Base-by-base conservation (phyloP, 2,329 filamentous ascomycete species). In the Ascocoryne sarcoides region DNA sequence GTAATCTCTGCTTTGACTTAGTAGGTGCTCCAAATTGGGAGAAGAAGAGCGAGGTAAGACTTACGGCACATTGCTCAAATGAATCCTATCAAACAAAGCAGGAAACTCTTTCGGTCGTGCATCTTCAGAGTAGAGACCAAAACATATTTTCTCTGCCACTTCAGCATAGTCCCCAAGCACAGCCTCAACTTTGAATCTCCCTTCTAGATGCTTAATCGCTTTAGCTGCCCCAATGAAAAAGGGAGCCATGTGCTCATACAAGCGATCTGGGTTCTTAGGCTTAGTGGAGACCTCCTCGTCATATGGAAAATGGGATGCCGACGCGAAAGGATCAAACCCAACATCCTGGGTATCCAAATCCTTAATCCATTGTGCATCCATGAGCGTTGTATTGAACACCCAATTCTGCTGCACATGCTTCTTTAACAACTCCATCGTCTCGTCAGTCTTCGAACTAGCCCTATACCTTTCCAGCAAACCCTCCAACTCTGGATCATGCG, bases 41-140 rank as follows among this genome's bases (percentile, higher is more conserved):
- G 39, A 40, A 21, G 15, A 28, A 40, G 32, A 17, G 8, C 12
- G 14, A 21, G 28, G n/a, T n/a, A n/a, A n/a, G 16, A 46, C 46
- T 39, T 36, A 51, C 44, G 46, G 44, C 34, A 46, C 37, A 30
- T 51, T 51, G 21, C 48, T 46, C 14, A 51, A 34, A 39, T 49
- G 40, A 17, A 49, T 30, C 10, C 43, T 33, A 12, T 51, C 41
- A 16, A 40, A 49, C 2, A 37, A 17, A 5, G 20, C 18, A 10
- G 44, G 46, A 17, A 51, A 49, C 4, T 32, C n/a, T 10, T 38
- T 33, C 3, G 38, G 42, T 10, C 46, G 39, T 17, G n/a, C n/a
- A n/a, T 19, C 16, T 21, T 31, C 19, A 12, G 12, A 7, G 17
- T 34, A 40, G 14, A 49, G 31, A 5, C 30, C 39, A 37, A 47